phyloP scores from a whole-genome alignment of 768 basidiomycete genomes.

The Tubosaeta brunneosetosa region DNA sequence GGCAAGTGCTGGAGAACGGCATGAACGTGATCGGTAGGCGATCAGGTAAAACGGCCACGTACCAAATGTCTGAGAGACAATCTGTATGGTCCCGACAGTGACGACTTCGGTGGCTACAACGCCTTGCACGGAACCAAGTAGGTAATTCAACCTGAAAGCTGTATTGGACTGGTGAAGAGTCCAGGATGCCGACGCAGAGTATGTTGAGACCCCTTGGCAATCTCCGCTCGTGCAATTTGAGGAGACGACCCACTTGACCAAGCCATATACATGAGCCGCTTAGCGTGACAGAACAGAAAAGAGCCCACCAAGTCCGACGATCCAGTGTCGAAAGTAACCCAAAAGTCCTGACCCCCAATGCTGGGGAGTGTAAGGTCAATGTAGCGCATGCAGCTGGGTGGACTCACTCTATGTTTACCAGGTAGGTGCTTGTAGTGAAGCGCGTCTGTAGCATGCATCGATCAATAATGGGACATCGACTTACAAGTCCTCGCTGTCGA shows the following conservation, averaged over 20 bases:
- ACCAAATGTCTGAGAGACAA: conserved; percentile 49
- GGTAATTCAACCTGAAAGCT: conserved; percentile 45
- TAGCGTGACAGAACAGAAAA: neutral
- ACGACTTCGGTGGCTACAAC: conserved; percentile 47
- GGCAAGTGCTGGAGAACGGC: conserved; percentile 37
- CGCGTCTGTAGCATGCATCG: neutral
- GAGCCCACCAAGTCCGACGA: conserved; percentile 49
- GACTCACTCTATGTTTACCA: conserved; percentile 34
- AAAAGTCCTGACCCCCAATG: conserved; percentile 41
- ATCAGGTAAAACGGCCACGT: neutral
- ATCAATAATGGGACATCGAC: conserved; percentile 7
- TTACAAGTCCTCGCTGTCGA: conserved; percentile 33
- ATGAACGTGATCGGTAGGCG: neutral
- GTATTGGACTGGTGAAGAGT: conserved; percentile 29
- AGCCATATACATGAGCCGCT: conserved; percentile 1
- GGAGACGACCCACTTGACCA: conserved; percentile 49
- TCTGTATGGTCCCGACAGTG: conserved; percentile 40
- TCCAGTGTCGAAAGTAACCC: conserved; percentile 51
- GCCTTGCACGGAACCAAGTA: conserved; percentile 52
- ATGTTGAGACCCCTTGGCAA: conserved; percentile 42
- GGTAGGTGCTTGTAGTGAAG: conserved; percentile 34
- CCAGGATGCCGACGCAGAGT: conserved; percentile 30
- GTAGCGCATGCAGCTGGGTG: neutral
- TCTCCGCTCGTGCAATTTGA: conserved; percentile 41
- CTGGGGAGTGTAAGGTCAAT: conserved; percentile 21